phyloP scores from a whole-genome alignment of 2,329 filamentous ascomycete species.

The Diaporthe capsici region DNA sequence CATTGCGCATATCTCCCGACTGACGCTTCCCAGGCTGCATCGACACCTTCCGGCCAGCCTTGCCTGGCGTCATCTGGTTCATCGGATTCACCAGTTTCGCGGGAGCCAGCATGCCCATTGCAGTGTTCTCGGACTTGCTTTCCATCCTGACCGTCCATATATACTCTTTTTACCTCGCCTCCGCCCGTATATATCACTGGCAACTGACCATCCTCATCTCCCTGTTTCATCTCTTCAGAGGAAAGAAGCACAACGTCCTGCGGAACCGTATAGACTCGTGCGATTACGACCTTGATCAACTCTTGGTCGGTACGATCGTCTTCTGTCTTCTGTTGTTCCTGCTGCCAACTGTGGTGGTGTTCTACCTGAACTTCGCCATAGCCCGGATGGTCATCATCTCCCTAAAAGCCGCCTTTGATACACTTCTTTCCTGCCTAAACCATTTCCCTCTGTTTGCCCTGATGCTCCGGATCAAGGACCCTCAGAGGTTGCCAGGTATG shows the following conservation, averaged over 20 bases:
- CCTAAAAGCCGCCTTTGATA: slow-evolving; percentile 92
- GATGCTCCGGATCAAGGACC: slow-evolving; percentile 96
- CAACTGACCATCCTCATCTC: slow-evolving; percentile 97
- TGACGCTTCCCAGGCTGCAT: slow-evolving; percentile 74
- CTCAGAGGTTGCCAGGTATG: slow-evolving; percentile 85
- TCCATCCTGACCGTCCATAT: slow-evolving; percentile 95
- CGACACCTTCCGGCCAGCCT: slow-evolving; percentile 79
- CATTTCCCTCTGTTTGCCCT: slow-evolving; percentile 98
- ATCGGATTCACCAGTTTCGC: slow-evolving; percentile 96
- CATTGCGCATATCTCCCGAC: slow-evolving; percentile 1
- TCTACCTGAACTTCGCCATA: slow-evolving; percentile 95
- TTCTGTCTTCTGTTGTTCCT: slow-evolving; percentile 97
- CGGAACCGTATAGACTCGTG: slow-evolving; percentile 98
- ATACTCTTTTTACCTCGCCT: slow-evolving; percentile 97
- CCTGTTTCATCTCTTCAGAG: slow-evolving; percentile 97
- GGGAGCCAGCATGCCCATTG: slow-evolving; percentile 96
- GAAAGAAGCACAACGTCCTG: slow-evolving; percentile 97
- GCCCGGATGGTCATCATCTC: slow-evolving; percentile 96
- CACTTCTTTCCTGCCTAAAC: slow-evolving; percentile 91
- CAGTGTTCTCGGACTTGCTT: slow-evolving; percentile 92
- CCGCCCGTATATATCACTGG: slow-evolving; percentile 98
- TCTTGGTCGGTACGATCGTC: slow-evolving; percentile 94
- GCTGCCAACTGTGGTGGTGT: slow-evolving; percentile 93
- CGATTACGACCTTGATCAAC: slow-evolving; percentile 97
- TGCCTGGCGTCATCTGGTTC: slow-evolving; percentile 91